Conservation (phyloP, 345 rosid genomes). For the Erodium maritimum region DNA sequence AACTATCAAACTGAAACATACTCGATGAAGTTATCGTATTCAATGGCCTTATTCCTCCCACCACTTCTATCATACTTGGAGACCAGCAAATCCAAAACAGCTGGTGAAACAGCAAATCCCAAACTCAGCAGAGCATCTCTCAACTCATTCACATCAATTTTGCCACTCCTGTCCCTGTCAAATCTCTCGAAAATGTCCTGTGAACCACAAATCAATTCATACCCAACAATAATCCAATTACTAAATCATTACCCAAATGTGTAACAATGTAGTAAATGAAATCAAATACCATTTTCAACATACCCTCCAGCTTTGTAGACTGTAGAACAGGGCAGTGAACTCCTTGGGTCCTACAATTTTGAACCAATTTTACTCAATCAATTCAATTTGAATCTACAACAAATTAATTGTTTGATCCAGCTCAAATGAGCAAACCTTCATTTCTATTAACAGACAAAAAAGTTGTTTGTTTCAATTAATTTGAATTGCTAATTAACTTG, state of each 20-base stretch:
- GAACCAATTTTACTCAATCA: too few relatives aligned
- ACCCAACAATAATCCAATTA: not conserved
- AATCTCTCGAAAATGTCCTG: slow-evolving; percentile 76
- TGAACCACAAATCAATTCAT: not conserved
- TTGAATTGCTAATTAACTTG: too few relatives aligned
- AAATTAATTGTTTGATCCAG: too few relatives aligned
- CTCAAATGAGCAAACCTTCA: too few relatives aligned
- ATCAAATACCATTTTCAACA: slow-evolving; percentile 6
- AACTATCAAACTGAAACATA: slow-evolving; percentile 17
- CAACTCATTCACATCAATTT: slow-evolving; percentile 66
- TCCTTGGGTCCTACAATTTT: slow-evolving; percentile 69
- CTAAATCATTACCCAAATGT: not conserved
- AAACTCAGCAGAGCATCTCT: slow-evolving; percentile 73
- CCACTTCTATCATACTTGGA: slow-evolving; percentile 81
- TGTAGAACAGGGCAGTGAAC: slow-evolving; percentile 64
- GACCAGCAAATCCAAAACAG: slow-evolving; percentile 63
- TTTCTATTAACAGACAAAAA: too few relatives aligned
- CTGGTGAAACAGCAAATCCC: slow-evolving; percentile 69
- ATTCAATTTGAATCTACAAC: too few relatives aligned
- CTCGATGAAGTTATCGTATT: slow-evolving; percentile 96
- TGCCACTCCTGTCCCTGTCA: slow-evolving; percentile 83
- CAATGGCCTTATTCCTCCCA: slow-evolving; percentile 54
- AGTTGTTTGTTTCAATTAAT: too few relatives aligned
- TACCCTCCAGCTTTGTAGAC: slow-evolving; percentile 97
- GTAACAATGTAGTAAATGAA: not conserved